These are phyloP conservation scores for Phytophthora cactorum DNA, from an alignment of 352 stramenopile species.

Conservation along the genomic window DNA sequence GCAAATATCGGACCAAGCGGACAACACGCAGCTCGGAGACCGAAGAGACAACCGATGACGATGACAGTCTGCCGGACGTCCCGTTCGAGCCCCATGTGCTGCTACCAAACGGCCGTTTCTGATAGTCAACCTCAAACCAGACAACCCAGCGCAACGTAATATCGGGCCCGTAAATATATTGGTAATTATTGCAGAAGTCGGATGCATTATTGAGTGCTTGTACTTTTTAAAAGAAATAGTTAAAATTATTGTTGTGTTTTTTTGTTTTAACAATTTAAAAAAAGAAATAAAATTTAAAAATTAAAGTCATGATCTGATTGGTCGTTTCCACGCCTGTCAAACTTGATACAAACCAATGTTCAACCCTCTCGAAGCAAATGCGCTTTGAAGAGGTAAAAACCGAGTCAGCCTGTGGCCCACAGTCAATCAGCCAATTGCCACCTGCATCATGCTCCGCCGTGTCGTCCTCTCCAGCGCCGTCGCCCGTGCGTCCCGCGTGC, in stretches of 20 bases:
- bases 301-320: too few species aligned
- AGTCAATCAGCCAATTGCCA: neutral
- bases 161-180: conserved; percentile 39
- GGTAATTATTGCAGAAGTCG: conserved; percentile 33
- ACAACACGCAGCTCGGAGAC: conserved; percentile 41
- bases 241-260: too few species aligned
- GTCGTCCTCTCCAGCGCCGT: conserved; percentile 57
- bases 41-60: conserved; percentile 42
- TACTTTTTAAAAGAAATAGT: too few species aligned
- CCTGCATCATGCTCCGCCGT: conserved; percentile 60
- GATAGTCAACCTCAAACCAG: conserved; percentile 10
- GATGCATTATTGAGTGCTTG: too few species aligned
- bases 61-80: conserved; percentile 60
- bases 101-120: conserved; percentile 33
- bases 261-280: too few species aligned
- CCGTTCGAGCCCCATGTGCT: conserved; percentile 52
- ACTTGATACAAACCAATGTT: conserved; percentile 1
- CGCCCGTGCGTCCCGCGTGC: conserved; percentile 39
- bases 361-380: neutral
- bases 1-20: conserved; percentile 59
- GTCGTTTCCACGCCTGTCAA: too few species aligned
- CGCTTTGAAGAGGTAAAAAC: neutral
- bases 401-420: conserved; percentile 4
- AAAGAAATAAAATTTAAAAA: too few species aligned
- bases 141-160: neutral